Evolutionary conservation across 176 grass and related monocot genomes (phyloP).

Genomic region (Sorghum bicolor): DNA sequence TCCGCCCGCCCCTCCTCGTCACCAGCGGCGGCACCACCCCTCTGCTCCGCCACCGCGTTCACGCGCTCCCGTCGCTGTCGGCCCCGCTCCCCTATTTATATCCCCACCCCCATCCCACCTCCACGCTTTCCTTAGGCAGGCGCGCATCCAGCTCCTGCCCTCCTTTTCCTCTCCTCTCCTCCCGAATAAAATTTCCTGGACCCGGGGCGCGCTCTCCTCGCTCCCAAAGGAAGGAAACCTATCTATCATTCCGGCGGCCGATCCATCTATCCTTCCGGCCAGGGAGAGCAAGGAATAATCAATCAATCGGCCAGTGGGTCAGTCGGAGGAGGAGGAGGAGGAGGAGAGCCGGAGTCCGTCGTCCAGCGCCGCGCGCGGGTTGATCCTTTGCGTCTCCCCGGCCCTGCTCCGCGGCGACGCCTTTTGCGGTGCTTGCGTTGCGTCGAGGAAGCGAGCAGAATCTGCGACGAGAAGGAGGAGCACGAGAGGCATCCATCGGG

Average conservation of each 20-base stretch:
- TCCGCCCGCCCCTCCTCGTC: not conserved
- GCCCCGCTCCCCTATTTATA: constrained; percentile 51
- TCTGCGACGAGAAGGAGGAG: not conserved
- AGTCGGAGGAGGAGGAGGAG: not conserved
- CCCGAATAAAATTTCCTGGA: constrained; percentile 8
- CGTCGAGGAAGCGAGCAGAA: not conserved
- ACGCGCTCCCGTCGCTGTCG: constrained; percentile 33
- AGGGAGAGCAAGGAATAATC: not conserved
- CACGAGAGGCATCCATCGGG: not conserved
- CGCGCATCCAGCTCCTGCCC: constrained; percentile 56
- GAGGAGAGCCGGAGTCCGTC: not conserved
- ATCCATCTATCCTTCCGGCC: not conserved
- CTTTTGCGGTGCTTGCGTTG: not conserved
- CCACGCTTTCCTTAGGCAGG: constrained; percentile 51
- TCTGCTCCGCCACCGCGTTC: not conserved
- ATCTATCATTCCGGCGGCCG: not conserved
- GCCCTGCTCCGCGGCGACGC: not conserved
- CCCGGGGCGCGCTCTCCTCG: not conserved
- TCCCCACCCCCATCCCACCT: not conserved
- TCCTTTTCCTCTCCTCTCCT: not conserved
- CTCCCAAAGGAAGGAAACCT: not conserved
- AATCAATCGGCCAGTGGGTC: not conserved
- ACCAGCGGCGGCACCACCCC: not conserved
- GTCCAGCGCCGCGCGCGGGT: not conserved
- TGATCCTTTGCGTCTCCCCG: constrained; percentile 6